Evolutionary conservation across 768 basidiomycete species (phyloP).

Genomic region (Tylopilus felleus): DNA sequence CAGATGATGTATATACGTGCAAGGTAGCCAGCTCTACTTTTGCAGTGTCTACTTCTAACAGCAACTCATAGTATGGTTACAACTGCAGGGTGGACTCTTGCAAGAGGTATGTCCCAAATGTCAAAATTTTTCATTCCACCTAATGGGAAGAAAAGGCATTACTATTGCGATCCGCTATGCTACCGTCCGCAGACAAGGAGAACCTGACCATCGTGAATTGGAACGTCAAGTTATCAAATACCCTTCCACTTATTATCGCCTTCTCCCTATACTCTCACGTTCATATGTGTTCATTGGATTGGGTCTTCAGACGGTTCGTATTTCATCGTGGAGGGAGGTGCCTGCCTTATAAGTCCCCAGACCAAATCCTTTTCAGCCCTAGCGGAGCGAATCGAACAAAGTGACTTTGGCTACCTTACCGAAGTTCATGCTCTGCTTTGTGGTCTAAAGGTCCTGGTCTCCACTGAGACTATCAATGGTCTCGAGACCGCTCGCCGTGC

Average conservation of each 20-base stretch:
- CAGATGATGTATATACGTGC: constrained; percentile 77
- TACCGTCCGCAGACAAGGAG: constrained; percentile 69
- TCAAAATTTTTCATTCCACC: neutral
- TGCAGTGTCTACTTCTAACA: neutral
- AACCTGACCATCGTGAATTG: constrained; percentile 44
- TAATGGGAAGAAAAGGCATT: constrained; percentile 43
- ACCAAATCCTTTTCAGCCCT: constrained; percentile 48
- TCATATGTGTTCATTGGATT: constrained; percentile 68
- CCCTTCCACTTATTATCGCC: constrained; percentile 69
- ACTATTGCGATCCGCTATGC: constrained; percentile 65
- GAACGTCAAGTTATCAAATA: constrained; percentile 69
- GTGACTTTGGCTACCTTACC: constrained; percentile 60
- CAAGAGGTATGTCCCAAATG: constrained; percentile 46
- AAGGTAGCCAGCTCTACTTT: constrained; percentile 33
- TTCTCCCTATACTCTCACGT: constrained; percentile 65
- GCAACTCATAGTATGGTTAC: constrained; percentile 53
- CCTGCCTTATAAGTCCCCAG: constrained; percentile 30
- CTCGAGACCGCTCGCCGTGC: constrained; percentile 64
- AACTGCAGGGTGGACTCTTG: constrained; percentile 58
- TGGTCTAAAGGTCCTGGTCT: constrained; percentile 62
- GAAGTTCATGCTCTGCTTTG: constrained; percentile 72
- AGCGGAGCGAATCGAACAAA: constrained; percentile 45
- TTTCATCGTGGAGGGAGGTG: neutral
- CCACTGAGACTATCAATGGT: constrained; percentile 50
- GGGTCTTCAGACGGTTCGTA: constrained; percentile 54